Percentiles rank a stretch among this genome's conserved stretches.
phyloP scores from a whole-genome alignment of 2,329 filamentous ascomycete genomes.

The Fusarium continuum region DNA sequence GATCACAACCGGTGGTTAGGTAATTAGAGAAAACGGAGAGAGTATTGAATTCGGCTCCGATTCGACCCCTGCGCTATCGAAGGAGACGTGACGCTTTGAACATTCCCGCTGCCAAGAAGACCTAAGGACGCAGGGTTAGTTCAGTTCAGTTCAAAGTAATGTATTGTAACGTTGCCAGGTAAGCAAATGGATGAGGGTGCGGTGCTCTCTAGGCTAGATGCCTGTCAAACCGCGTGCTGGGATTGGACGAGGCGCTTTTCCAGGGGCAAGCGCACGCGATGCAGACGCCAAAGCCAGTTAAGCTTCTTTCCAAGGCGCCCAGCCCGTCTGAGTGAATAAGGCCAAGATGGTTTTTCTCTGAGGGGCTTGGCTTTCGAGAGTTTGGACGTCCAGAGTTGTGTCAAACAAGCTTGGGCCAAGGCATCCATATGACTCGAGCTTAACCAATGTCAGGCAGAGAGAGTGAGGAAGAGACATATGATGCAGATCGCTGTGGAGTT shows the following conservation, averaged over 20 bases:
- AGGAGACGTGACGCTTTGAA: conserved; percentile 13
- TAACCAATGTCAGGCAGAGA: conserved; percentile 14
- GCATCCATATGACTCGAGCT: conserved; percentile 11
- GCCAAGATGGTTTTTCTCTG: conserved; percentile 1
- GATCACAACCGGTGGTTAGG: conserved; percentile 7
- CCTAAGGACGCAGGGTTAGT: conserved; percentile 27
- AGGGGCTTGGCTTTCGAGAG: background rate
- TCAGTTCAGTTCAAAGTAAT: conserved; percentile 2
- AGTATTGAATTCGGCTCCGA: conserved; percentile 19
- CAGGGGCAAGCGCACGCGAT: conserved; percentile 40
- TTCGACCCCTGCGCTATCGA: conserved; percentile 16
- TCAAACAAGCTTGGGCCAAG: conserved; percentile 1
- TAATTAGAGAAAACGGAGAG: conserved; percentile 16
- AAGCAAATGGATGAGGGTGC: conserved; percentile 13
- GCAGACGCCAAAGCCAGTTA: conserved; percentile 40
- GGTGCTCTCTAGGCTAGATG: conserved; percentile 24
- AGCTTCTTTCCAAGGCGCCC: conserved; percentile 39
- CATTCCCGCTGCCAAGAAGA: conserved; percentile 35
- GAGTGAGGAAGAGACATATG: conserved; percentile 8
- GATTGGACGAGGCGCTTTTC: conserved; percentile 32
- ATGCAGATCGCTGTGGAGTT: conserved; percentile 29
- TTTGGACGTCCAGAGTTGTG: background rate
- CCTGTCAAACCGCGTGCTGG: conserved; percentile 33
- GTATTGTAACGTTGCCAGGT: conserved; percentile 33
- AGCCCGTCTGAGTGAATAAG: conserved; percentile 11